These are phyloP conservation scores for Miscanthus sacchariflorus DNA, from an alignment of 202 grass and related monocot genomes.

Conservation along the genomic window DNA sequence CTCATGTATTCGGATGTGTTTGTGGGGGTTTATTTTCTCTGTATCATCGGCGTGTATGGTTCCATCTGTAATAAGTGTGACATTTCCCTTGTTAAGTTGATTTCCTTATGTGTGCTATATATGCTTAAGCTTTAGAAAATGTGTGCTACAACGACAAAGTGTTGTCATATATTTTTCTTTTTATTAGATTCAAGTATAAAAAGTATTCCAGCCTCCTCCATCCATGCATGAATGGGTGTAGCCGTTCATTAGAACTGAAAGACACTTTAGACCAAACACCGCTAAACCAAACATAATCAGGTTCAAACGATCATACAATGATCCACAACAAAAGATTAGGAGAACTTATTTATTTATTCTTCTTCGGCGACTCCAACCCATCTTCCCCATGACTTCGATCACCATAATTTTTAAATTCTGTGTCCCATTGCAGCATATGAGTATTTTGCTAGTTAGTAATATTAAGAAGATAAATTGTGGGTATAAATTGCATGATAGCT, in stretches of 20 bases:
- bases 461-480: too few species aligned
- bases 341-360: neutral
- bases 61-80: neutral
- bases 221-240: too few species aligned
- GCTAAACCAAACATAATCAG: neutral
- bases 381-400: neutral
- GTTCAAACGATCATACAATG: neutral
- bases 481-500: too few species aligned
- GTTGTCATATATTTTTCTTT: too few species aligned
- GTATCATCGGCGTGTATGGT: neutral
- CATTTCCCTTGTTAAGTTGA: neutral
- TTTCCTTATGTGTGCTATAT: neutral
- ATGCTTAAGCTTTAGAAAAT: neutral
- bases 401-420: neutral
- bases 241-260: too few species aligned
- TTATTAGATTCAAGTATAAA: too few species aligned
- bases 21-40: neutral
- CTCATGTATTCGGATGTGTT: neutral
- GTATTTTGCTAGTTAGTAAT: neutral
- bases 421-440: neutral
- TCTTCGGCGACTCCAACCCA: neutral
- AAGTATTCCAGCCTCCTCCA: too few species aligned
- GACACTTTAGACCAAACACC: neutral
- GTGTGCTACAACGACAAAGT: neutral
- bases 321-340: neutral